Evolutionary conservation across 139 green algal species (phyloP).

Genomic region (Eudorina sp.): DNA sequence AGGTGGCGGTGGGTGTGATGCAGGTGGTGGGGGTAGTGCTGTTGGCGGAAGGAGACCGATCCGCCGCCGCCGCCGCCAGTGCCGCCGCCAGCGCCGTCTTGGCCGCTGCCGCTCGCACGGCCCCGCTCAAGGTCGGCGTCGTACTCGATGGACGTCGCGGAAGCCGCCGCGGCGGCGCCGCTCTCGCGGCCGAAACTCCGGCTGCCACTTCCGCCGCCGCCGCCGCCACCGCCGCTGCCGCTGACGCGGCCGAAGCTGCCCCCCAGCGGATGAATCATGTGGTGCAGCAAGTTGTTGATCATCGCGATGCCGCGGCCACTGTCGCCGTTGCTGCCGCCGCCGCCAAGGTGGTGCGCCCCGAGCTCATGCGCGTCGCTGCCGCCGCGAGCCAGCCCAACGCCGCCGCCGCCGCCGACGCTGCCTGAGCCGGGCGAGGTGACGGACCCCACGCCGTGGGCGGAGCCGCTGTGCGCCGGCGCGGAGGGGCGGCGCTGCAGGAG

Average conservation of each 20-base stretch:
- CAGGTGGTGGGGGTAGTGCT: conserved; percentile 14
- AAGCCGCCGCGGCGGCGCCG: no score
- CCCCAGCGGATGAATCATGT: background rate
- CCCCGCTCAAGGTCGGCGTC: background rate
- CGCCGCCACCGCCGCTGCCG: background rate
- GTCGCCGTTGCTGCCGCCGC: background rate
- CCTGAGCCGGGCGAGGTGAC: background rate
- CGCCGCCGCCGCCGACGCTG: background rate
- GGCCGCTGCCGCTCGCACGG: background rate
- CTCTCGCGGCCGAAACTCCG: background rate
- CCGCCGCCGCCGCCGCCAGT: no score
- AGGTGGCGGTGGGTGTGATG: conserved; percentile 27
- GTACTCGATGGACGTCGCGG: no score
- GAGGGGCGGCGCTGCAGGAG: conserved; percentile 1
- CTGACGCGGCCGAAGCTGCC: background rate
- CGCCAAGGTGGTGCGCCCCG: background rate
- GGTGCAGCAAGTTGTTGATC: background rate
- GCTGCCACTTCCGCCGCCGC: background rate
- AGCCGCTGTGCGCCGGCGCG: no score
- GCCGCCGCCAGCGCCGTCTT: no score
- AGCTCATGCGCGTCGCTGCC: background rate
- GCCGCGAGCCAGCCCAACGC: background rate
- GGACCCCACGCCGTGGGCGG: no score
- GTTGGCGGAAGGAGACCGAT: no score
- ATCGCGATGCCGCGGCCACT: background rate